Evolutionary conservation across 176 grass and related monocot genomes (phyloP), one percentile per base, ranked within the genome.

Genomic region (Triticum dicoccoides): DNA sequence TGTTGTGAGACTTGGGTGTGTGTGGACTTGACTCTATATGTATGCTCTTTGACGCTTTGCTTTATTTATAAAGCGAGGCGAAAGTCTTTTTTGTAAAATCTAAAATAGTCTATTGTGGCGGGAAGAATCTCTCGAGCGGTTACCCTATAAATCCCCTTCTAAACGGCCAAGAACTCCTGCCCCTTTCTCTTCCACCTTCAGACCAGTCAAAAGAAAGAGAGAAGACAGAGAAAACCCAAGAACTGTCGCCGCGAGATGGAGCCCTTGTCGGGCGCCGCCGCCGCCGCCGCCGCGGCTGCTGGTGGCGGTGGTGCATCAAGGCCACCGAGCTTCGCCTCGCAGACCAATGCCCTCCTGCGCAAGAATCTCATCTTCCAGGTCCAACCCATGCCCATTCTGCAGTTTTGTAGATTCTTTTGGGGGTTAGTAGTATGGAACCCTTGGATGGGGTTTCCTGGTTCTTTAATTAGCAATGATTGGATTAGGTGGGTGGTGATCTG

Each of bases 361-460:
- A 94, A 94, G 18, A 94, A 94, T 72, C 79, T 94, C 69, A 86
- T 91, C 34, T 89, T 91, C 71, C 92, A 94, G 89, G 92, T 91
- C 54, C 32, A 21, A 47, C 18, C 49, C 73, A 62, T 39, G 58
- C 39, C 32, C 20, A 9, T 47, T 44, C 35, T 54, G 14, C 23
- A 21, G n/a, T 83, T 51, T 18, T 29, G 61, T 29, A 18, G 41
- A 17, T 37, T 32, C 9, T 25, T 87, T 73, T 67, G 18, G 39
- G 44, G 30, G 37, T 71, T 86, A 4, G 8, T 18, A 51, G 10
- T 7, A 8, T 8, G 32, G 10, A 70, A 56, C 39, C 13, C 10
- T 66, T 12, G 72, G 68, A 41, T 41, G 27, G 9, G 32, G 42
- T 64, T 8, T 76, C 47, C 42, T 8, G 59, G n/a, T 27, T 27